phyloP scores from a whole-genome alignment of 106 monocot species.

The Phalaenopsis aphrodite region DNA sequence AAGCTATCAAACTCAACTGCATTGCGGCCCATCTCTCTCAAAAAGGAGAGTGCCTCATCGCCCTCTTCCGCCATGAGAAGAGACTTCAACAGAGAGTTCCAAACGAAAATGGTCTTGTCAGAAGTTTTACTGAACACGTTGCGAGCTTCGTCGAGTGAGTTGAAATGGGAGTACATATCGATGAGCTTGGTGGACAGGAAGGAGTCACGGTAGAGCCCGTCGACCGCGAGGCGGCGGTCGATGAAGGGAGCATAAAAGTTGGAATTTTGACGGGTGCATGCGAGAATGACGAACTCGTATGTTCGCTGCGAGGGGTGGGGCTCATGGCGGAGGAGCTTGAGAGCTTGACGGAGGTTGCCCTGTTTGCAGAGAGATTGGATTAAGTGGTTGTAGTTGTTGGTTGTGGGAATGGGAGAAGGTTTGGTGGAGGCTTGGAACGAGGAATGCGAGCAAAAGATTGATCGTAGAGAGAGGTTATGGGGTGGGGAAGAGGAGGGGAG shows the following conservation, averaged over 20 bases:
- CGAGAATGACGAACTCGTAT: constrained; percentile 50
- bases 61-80: constrained; percentile 36
- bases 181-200: constrained; percentile 77
- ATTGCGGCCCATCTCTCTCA: constrained; percentile 32
- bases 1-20: constrained; percentile 51
- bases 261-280: constrained; percentile 30
- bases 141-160: constrained; percentile 35
- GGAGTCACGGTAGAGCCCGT: constrained; percentile 50
- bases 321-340: constrained; percentile 51
- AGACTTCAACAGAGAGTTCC: constrained; percentile 65
- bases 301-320: constrained; percentile 46
- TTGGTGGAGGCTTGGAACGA: background rate
- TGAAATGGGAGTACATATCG: constrained; percentile 51
- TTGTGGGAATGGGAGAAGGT: background rate
- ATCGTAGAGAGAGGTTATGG: constrained; percentile 14
- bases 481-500: constrained; percentile 4
- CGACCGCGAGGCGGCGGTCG: constrained; percentile 34
- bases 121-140: constrained; percentile 58
- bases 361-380: constrained; percentile 62
- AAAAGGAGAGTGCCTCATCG: constrained; percentile 44
- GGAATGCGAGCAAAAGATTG: constrained; percentile 7
- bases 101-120: constrained; percentile 52
- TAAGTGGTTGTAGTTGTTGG: constrained; percentile 51
- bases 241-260: constrained; percentile 19
- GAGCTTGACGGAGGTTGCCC: constrained; percentile 49